Base-by-base conservation (phyloP, 805 yeast genomes). In the Diddensiella santjacobensis region DNA sequence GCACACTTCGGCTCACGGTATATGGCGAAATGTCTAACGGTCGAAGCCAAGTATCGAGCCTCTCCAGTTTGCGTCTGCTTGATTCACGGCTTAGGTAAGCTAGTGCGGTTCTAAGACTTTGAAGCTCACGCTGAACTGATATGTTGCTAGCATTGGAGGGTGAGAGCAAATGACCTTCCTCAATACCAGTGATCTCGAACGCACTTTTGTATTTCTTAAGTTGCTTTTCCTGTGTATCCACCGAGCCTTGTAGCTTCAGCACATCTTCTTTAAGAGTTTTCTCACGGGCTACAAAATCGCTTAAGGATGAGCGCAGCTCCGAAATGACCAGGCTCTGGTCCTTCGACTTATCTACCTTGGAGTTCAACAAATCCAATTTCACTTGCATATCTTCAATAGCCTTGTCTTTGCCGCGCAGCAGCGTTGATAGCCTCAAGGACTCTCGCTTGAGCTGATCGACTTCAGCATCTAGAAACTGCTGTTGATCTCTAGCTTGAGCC, bases 381-480 rank as follows among this genome's bases (percentile, higher is more conserved):
- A 62, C 55, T 17, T 52, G 43, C 11, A 59, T 48, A 36, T 62
- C 66, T 43, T 62, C 66, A 5, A 62, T 48, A 4, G 24, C 42
- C 17, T 44, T 50, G 30, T 59, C 63, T 26, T 57, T 56, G 3
- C 40, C 35, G 6, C 55, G 49, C 22, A 59, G 29, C 8, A 45
- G 48, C 1, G 53, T 49, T 3, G 56, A 54, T 11, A 59, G 44
- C 20, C 49, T 48, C 17, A 47, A 47, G 23, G 48, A 29, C 20
- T 62, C 60, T 10, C 36, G 39, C 18, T 48, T 55, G 11, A 61
- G 50, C 17, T 41, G 40, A 6, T 44, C 56, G 3, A 59, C 40
- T 22, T 52, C 54, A 5, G 45, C 36, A 20, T 49, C 52, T 22
- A 48, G 29, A 8, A 45, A 47, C 13, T 47, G 40, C 19, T 53